These are phyloP conservation scores for Camellia japonica DNA, from an alignment of 148 eudicot species.

Conservation along the genomic window DNA sequence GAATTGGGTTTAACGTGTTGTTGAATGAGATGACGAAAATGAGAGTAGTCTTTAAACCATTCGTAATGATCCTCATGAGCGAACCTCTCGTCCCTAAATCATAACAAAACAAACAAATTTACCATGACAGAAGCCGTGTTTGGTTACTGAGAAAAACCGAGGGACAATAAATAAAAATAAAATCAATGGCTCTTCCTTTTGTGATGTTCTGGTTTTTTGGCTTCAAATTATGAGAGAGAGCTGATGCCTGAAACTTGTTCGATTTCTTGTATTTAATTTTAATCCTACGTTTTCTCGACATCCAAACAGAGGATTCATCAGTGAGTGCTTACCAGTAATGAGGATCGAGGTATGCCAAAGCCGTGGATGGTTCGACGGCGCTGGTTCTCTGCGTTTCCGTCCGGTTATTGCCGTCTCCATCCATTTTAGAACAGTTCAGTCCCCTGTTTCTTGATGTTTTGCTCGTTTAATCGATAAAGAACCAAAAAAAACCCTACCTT, in stretches of 20 bases:
- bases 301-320: neutral
- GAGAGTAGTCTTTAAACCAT: constrained; percentile 95
- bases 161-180: neutral
- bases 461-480: too few relatives aligned
- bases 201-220: neutral
- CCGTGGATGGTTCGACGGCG: constrained; percentile 57
- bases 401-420: constrained; percentile 23
- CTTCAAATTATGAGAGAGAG: neutral
- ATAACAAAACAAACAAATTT: neutral
- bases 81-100: constrained; percentile 79
- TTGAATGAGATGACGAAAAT: constrained; percentile 81
- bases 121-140: too few relatives aligned
- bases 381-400: constrained; percentile 17
- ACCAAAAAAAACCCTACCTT: too few relatives aligned
- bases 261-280: neutral
- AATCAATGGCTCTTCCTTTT: too few relatives aligned
- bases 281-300: neutral
- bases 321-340: constrained; percentile 59
- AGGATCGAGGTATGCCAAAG: constrained; percentile 71
- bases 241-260: neutral
- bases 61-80: constrained; percentile 80
- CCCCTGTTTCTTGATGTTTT: too few relatives aligned
- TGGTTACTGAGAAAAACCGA: neutral
- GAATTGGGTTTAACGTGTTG: constrained; percentile 54
- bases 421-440: constrained; percentile 15